phyloP scores from a whole-genome alignment of 2,329 filamentous ascomycete species.

The Endocalyx cinctus region DNA sequence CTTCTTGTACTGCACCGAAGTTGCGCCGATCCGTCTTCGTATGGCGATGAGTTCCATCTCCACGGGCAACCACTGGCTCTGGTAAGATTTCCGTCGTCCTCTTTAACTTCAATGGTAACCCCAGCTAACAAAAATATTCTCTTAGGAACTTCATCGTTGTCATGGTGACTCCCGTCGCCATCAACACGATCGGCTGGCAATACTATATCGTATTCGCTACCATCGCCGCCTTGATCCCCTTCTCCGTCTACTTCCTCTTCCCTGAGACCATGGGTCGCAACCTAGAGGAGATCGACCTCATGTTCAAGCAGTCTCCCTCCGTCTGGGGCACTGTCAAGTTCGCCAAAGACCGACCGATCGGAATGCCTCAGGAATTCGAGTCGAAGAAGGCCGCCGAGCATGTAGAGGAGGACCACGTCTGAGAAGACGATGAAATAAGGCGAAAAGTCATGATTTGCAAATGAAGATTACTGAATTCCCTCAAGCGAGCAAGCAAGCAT shows the following conservation, averaged over 20 bases:
- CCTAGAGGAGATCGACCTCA: conserved; percentile 40
- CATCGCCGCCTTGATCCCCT: conserved; percentile 39
- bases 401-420: too few relatives aligned
- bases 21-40: conserved; percentile 47
- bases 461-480: too few relatives aligned
- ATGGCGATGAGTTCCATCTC: conserved; percentile 53
- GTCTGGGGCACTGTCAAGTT: conserved; percentile 31
- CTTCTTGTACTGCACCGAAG: conserved; percentile 56
- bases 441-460: too few relatives aligned
- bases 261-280: conserved; percentile 47
- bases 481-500: too few relatives aligned
- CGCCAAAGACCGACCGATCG: conserved; percentile 30
- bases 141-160: conserved; percentile 38
- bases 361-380: conserved; percentile 27
- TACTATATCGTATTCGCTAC: conserved; percentile 48
- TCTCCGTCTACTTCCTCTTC: conserved; percentile 40
- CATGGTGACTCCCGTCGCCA: conserved; percentile 42
- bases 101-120: too few relatives aligned
- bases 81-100: too few relatives aligned
- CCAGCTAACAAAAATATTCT: too few relatives aligned
- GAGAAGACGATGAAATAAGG: too few relatives aligned
- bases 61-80: conserved; percentile 50
- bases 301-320: conserved; percentile 37
- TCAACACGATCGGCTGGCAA: conserved; percentile 45
- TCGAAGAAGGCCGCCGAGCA: too few relatives aligned